Conservation (phyloP, 1,139 yeast genomes). For the Pichia kudriavzevii region DNA sequence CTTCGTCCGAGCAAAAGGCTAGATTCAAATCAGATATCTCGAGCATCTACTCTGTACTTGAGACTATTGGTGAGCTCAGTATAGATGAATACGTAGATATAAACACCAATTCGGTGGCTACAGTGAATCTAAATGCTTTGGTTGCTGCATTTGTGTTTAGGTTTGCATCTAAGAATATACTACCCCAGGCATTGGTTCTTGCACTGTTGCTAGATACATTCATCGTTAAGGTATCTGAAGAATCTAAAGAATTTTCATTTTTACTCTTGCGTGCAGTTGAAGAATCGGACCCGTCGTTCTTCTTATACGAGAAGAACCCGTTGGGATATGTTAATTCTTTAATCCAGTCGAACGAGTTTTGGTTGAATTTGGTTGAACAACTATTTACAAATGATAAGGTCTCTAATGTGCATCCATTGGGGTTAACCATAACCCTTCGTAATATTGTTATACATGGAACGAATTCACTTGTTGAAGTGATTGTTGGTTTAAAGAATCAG, state of each 20-base stretch:
- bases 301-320: constrained; percentile 17
- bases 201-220: constrained; percentile 15
- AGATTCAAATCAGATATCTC: constrained; percentile 10
- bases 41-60: constrained; percentile 9
- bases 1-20: constrained; percentile 6
- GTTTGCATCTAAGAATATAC: constrained; percentile 11
- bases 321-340: constrained; percentile 11
- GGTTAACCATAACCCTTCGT: constrained; percentile 11
- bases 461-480: constrained; percentile 17
- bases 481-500: constrained; percentile 9
- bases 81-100: constrained; percentile 1
- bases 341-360: constrained; percentile 16
- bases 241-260: constrained; percentile 18
- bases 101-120: too few species aligned
- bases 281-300: constrained; percentile 10
- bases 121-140: constrained; percentile 16
- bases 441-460: constrained; percentile 21
- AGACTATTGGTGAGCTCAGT: not conserved
- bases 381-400: constrained; percentile 10
- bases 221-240: constrained; percentile 5
- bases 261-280: constrained; percentile 21
- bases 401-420: constrained; percentile 4
- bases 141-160: constrained; percentile 14
- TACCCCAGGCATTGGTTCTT: constrained; percentile 14
- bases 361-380: constrained; percentile 16